phyloP scores from a whole-genome alignment of 306 rosid species.

The Vigna angularis region DNA sequence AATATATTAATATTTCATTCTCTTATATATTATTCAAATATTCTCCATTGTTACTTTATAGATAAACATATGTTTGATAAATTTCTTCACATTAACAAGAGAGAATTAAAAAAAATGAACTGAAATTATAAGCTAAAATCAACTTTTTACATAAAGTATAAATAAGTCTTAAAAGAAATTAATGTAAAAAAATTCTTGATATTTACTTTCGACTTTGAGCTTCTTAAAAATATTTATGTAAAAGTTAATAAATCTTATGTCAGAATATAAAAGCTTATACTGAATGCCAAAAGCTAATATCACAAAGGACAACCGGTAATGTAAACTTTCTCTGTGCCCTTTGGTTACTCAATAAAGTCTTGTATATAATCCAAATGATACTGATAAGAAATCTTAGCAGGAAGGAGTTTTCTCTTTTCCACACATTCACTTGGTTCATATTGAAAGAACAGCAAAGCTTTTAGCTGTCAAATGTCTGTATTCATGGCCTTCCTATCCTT shows the following conservation, averaged over 20 bases:
- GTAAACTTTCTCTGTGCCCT: neutral
- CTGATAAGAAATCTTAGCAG: slow-evolving; percentile 51
- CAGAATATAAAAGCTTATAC: too few relatives aligned
- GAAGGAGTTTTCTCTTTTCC: slow-evolving; percentile 50
- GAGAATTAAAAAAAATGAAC: too few relatives aligned
- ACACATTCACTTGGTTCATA: slow-evolving; percentile 56
- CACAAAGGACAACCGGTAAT: neutral
- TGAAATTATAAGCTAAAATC: too few relatives aligned
- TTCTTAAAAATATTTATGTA: too few relatives aligned
- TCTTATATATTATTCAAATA: neutral
- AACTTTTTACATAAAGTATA: too few relatives aligned
- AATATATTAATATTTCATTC: neutral
- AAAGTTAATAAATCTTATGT: too few relatives aligned
- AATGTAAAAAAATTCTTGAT: too few relatives aligned
- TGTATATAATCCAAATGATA: slow-evolving; percentile 29
- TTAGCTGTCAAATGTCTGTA: slow-evolving; percentile 71
- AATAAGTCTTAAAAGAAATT: too few relatives aligned
- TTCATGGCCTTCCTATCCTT: slow-evolving; percentile 46
- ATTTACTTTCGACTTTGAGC: too few relatives aligned
- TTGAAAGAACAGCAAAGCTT: slow-evolving; percentile 50
- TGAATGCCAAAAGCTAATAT: slow-evolving; percentile 7
- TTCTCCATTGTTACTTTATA: neutral
- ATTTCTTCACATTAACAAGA: too few relatives aligned
- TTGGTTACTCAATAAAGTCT: neutral
- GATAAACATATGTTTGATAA: neutral